These are phyloP conservation scores for Tetrahymena malaccensis DNA, from an alignment of 73 alveolate genomes.

Conservation along the genomic window DNA sequence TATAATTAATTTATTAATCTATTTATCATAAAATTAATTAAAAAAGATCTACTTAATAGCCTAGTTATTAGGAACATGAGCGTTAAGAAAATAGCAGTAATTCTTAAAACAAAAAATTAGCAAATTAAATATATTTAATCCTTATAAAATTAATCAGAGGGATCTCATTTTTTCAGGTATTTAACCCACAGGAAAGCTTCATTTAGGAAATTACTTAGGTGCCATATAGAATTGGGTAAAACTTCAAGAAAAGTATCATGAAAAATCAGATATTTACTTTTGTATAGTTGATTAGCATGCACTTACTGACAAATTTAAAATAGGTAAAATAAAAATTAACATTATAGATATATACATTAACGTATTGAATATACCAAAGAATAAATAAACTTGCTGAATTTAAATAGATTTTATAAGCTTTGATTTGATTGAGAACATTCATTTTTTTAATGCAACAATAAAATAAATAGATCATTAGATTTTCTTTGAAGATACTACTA, in stretches of 20 bases:
- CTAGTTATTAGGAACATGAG: background rate
- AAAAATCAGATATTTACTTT: constrained; percentile 35
- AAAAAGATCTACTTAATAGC: background rate
- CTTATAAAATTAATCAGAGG: background rate
- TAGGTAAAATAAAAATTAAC: background rate
- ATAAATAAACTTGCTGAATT: too few relatives aligned
- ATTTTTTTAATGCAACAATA: background rate
- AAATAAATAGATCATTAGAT: constrained; percentile 1
- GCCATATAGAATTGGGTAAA: constrained; percentile 81
- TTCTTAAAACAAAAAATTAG: too few relatives aligned
- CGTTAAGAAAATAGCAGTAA: background rate
- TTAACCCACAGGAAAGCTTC: constrained; percentile 83
- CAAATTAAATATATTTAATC: too few relatives aligned
- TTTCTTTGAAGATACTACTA: constrained; percentile 26
- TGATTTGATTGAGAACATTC: background rate
- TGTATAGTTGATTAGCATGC: constrained; percentile 84
- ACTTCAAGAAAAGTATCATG: constrained; percentile 42
- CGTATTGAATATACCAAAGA: too few relatives aligned
- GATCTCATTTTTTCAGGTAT: constrained; percentile 62
- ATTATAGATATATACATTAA: too few relatives aligned
- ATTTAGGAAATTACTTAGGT: constrained; percentile 83
- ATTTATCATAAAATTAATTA: too few relatives aligned
- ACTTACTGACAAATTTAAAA: constrained; percentile 42
- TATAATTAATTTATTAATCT: background rate
- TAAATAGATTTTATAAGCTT: too few relatives aligned